Evolutionary conservation across 176 grass and related monocot species (phyloP).

Genomic region (Phyllostachys edulis): DNA sequence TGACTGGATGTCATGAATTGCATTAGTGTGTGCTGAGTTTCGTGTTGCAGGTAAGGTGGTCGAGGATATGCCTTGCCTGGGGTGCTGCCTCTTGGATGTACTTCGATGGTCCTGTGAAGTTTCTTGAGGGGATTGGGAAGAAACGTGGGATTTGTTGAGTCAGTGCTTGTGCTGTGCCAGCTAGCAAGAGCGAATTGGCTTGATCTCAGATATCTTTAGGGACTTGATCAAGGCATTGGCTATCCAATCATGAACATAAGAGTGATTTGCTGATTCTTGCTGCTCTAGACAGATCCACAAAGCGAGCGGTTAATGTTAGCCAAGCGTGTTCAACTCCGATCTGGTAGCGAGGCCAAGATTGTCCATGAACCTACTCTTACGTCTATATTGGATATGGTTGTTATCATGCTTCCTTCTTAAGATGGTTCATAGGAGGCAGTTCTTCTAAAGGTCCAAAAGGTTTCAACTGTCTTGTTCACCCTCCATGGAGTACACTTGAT

Average conservation of each 20-base stretch:
- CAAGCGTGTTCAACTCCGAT: background rate
- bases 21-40: constrained; percentile 2
- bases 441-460: too few relatives aligned
- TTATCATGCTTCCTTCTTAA: too few relatives aligned
- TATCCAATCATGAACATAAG: background rate
- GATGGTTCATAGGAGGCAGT: too few relatives aligned
- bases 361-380: too few relatives aligned
- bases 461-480: too few relatives aligned
- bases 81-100: background rate
- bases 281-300: background rate
- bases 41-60: constrained; percentile 18
- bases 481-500: too few relatives aligned
- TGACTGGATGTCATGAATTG: constrained; percentile 15
- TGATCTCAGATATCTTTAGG: background rate
- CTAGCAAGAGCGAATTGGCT: background rate
- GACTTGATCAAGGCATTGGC: background rate
- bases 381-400: too few relatives aligned
- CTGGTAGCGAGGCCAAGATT: background rate
- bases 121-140: constrained; percentile 21
- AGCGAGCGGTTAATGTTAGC: background rate
- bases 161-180: background rate
- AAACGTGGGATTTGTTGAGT: background rate
- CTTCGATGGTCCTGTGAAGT: background rate
- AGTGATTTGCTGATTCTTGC: background rate
- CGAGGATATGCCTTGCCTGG: constrained; percentile 39